Evolutionary conservation across 2,329 filamentous ascomycete species (phyloP), one percentile per base, ranked within the genome.

Genomic region (Thermoascus crustaceus): DNA sequence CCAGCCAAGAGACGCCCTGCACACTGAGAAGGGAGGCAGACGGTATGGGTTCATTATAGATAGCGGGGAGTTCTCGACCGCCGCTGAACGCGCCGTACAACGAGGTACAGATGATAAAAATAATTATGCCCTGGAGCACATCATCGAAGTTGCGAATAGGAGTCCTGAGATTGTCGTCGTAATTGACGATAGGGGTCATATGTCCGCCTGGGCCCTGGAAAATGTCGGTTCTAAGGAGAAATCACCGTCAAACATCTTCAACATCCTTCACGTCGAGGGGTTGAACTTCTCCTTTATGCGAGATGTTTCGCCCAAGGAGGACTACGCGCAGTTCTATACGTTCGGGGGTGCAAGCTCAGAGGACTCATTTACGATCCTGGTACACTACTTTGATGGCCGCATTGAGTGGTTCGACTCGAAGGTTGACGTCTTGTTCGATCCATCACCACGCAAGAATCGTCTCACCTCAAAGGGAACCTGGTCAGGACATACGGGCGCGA

Each of bases 141-240:
- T 96, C 4, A 82, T 94, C 27, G 82, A 87, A 46, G 74, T 95
- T 47, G 85, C 86, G 7, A 91, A 89, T 42, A 80, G 81, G 34
- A 83, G 75, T 37, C 85, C 88, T 0, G 91, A 98, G 55, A 76
- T 98, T 2, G 91, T 87, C 46, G 72, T 96, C 16, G 78, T 89
- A 6, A 69, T 94, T 31, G 86, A 96, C 58, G 79, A 80, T n/a
- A 68, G 73, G 31, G 89, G 89, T 1, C 79, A 80, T 45, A 85
- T 96, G 82, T 87, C 85, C 25, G 86, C 85, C 0, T 95, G 89
- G 85, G 89, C 86, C 0, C 64, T 98, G 37, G 88, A 96, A 57
- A 88, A 89, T 52, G 75, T 94, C 13, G 81, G 82, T 22, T 79
- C 76, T 48, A 85, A 80, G 52, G 67, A 71, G 20, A 76, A 75